Percentiles rank a stretch among this genome's conserved stretches.
These are phyloP conservation scores for Plantago major DNA, from an alignment of 257 asterid species.

Conservation along the genomic window DNA sequence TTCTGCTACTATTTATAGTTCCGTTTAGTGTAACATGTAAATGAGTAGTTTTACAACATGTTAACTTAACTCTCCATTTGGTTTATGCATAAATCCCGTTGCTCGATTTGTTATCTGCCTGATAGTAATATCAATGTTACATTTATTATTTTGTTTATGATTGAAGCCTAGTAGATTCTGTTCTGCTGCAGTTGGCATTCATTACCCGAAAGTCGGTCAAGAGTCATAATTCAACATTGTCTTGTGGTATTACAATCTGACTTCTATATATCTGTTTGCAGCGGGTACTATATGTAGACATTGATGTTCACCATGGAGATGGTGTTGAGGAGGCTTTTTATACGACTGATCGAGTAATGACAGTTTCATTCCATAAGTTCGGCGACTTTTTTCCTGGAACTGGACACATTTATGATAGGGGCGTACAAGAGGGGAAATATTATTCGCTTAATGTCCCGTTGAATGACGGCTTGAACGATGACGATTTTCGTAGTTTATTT, in stretches of 20 bases:
- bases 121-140: background rate
- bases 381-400: slow-evolving; percentile 65
- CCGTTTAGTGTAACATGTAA: too few relatives aligned
- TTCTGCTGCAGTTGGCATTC: background rate
- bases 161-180: background rate
- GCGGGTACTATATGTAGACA: slow-evolving; percentile 61
- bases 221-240: slow-evolving; percentile 6
- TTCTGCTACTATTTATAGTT: too few relatives aligned
- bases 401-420: slow-evolving; percentile 54
- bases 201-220: background rate
- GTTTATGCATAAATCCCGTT: too few relatives aligned
- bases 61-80: too few relatives aligned
- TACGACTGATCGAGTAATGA: slow-evolving; percentile 66
- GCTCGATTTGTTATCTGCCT: too few relatives aligned
- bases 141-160: background rate
- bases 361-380: slow-evolving; percentile 62
- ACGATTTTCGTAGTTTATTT: slow-evolving; percentile 41
- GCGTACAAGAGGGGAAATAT: slow-evolving; percentile 39
- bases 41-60: too few relatives aligned
- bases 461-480: slow-evolving; percentile 56
- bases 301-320: slow-evolving; percentile 67
- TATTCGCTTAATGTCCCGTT: slow-evolving; percentile 61
- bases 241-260: slow-evolving; percentile 25
- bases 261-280: slow-evolving; percentile 22
- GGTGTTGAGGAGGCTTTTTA: slow-evolving; percentile 72